Percentiles rank a stretch among this genome's conserved stretches.
Conservation (phyloP, 345 rosid species). For the Carallia brachiata region DNA sequence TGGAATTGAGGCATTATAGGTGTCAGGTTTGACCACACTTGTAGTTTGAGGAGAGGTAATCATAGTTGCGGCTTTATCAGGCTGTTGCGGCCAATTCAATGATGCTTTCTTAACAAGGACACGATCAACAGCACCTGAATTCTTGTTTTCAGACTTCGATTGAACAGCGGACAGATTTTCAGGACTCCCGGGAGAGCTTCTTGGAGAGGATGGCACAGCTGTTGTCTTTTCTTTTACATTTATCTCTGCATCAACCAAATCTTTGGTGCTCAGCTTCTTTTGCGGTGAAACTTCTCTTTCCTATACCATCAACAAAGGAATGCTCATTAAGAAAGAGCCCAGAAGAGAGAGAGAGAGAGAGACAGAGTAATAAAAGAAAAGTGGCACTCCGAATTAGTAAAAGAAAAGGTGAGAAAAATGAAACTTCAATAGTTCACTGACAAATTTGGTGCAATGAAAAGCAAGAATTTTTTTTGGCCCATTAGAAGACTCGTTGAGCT, state of each 20-base stretch:
- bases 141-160: constrained; percentile 46
- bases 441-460: not conserved
- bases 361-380: not conserved
- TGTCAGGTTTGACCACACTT: constrained; percentile 41
- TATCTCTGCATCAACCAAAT: constrained; percentile 49
- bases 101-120: constrained; percentile 38
- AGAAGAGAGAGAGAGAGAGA: not conserved
- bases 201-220: constrained; percentile 51
- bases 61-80: constrained; percentile 38
- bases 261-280: constrained; percentile 38
- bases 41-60: constrained; percentile 30
- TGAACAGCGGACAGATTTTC: constrained; percentile 33
- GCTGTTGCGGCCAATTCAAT: constrained; percentile 39
- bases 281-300: constrained; percentile 36
- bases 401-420: not conserved
- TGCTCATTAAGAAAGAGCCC: constrained; percentile 2
- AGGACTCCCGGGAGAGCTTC: constrained; percentile 38
- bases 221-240: constrained; percentile 51
- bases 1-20: constrained; percentile 38
- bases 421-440: not conserved
- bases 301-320: constrained; percentile 18
- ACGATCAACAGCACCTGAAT: constrained; percentile 31
- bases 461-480: not conserved
- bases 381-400: not conserved
- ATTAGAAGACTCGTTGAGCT: too few relatives aligned